Percentiles rank a stretch among this genome's conserved stretches.
Evolutionary conservation across 176 grass and related monocot species (phyloP).

Genomic region (Saccharum spontaneum): DNA sequence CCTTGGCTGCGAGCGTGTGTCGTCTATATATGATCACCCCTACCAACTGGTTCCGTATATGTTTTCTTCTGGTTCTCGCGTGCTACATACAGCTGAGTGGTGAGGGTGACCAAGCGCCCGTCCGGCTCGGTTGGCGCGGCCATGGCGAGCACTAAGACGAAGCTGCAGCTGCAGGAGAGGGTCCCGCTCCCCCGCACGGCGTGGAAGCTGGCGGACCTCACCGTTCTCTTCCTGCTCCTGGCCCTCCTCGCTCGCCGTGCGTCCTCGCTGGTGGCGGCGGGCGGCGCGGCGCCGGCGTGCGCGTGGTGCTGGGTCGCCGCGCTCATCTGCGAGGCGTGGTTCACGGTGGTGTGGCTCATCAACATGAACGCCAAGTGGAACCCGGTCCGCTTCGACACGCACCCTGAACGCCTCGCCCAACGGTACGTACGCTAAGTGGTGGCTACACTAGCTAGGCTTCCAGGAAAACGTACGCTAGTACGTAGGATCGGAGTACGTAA

Average conservation of each 20-base stretch:
- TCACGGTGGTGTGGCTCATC: no score
- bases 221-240: constrained; percentile 39
- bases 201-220: constrained; percentile 32
- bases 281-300: no score
- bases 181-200: neutral
- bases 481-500: no score
- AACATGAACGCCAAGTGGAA: no score
- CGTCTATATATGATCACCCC: neutral
- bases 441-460: no score
- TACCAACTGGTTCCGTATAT: neutral
- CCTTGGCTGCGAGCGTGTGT: neutral
- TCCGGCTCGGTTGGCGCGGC: neutral
- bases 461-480: no score
- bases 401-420: no score
- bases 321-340: no score
- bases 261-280: neutral
- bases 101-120: neutral
- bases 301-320: no score
- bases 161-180: constrained; percentile 40
- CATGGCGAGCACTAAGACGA: neutral
- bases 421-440: no score
- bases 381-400: no score
- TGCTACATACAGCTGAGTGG: neutral
- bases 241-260: neutral
- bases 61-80: neutral